These are phyloP conservation scores for Kazachstania bromeliacearum DNA, from an alignment of 805 yeast genomes.

Conservation along the genomic window DNA sequence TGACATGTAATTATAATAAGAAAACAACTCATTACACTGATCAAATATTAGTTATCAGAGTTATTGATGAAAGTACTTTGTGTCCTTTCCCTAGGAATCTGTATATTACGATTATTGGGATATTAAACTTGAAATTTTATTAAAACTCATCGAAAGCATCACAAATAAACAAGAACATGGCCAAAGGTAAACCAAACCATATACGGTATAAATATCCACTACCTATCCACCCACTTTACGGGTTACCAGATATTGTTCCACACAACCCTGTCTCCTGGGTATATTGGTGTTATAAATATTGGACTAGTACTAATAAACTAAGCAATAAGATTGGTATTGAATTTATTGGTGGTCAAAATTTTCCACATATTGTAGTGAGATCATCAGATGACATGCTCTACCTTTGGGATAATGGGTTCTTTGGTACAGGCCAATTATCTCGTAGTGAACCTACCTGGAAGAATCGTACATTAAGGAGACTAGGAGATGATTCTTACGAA, in stretches of 20 bases:
- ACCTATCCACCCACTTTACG: conserved; percentile 41
- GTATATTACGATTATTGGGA: no score
- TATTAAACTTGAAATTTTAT: no score
- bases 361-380: conserved; percentile 29
- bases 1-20: no score
- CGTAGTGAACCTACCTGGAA: conserved; percentile 91
- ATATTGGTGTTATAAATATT: conserved; percentile 33
- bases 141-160: no score
- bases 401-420: conserved; percentile 82
- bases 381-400: conserved; percentile 39
- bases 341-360: conserved; percentile 29
- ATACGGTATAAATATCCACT: conserved; percentile 41
- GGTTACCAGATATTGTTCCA: conserved; percentile 44
- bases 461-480: conserved; percentile 49
- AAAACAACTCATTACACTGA: no score
- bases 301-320: conserved; percentile 12
- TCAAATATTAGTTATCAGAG: no score
- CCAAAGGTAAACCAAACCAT: conserved; percentile 25
- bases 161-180: no score
- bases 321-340: conserved; percentile 16
- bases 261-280: conserved; percentile 65
- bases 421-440: conserved; percentile 85
- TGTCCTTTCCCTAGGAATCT: no score
- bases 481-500: conserved; percentile 32
- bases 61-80: no score